Base-by-base conservation (phyloP, 1,284 basidiomycete genomes). In the Rhodotorula sp. region DNA sequence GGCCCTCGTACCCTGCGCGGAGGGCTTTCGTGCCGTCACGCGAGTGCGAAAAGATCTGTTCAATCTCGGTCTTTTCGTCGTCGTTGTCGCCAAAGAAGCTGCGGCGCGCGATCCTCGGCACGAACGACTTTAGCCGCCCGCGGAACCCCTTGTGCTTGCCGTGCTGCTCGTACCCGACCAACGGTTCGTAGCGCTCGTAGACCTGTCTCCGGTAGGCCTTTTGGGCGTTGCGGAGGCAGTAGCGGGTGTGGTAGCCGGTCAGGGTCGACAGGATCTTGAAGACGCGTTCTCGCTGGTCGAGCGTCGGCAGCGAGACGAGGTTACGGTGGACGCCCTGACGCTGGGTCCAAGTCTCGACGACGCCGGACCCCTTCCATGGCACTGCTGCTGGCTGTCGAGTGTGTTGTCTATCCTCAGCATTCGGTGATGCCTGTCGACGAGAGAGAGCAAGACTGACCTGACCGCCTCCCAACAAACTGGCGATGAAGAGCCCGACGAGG, bases 171-270 rank as follows among this genome's bases (percentile, higher is more conserved):
- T 92, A 89, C 2, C 93, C 94, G 55, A 93, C 84, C 48, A 97
- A 85, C 1, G 90, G 83, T 14, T 86, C 82, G 80, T 96, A 97
- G 10, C 94, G 87, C 74, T 94, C 91, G 56, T 85, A 83, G 4
- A 88, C 91, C 80, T 97, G 94, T 66, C 91, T 86, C 66, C 84
- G 84, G 81, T 96, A 96, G 45, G 92, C 83, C 7, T 88, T 86
- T 79, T 95, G 94, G 6, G 91, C 85, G 75, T 86, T 84, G 46
- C 90, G 87, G 18, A 91, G 92, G 82, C 94, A 97, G 81, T 93
- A 89, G 69, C 88, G 88, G 29, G 94, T 96, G 81, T 96, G 89
- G 79, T 95, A 91, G 0, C 91, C 87, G 0, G 91, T 88, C 61
- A 97, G 85, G 8, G 89, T 89, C 42, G 90, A 89, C 65, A 97